Conservation (phyloP, 257 asterid species). For the Solanum sitiens region DNA sequence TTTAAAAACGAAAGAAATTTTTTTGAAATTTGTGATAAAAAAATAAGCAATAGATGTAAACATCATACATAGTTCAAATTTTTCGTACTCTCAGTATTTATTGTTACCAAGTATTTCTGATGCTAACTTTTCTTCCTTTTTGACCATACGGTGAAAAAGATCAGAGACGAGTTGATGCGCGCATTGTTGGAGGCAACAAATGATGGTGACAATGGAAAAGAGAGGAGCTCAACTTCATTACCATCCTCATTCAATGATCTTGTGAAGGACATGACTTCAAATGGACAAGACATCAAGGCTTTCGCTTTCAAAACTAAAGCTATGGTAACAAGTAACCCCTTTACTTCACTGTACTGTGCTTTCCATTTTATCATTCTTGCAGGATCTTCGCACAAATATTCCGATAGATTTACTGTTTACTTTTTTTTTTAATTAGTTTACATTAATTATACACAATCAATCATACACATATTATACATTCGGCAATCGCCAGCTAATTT, state of each 20-base stretch:
- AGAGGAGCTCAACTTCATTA: slow-evolving; percentile 20
- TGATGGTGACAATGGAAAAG: slow-evolving; percentile 22
- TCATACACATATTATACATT: not conserved
- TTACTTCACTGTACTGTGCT: not conserved
- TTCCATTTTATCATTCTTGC: not conserved
- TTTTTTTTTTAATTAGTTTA: not conserved
- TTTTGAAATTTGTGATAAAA: too few species aligned
- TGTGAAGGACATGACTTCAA: slow-evolving; percentile 57
- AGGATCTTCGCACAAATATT: not conserved
- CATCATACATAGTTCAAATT: not conserved
- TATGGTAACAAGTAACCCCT: slow-evolving; percentile 34
- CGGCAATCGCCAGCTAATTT: not conserved
- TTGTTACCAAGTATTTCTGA: not conserved
- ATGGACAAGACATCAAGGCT: slow-evolving; percentile 56
- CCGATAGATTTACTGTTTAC: not conserved
- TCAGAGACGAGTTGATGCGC: slow-evolving; percentile 85
- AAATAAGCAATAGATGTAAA: not conserved
- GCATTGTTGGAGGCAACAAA: slow-evolving; percentile 54
- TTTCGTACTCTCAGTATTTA: not conserved
- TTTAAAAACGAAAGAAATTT: not conserved
- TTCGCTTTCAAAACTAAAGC: slow-evolving; percentile 74
- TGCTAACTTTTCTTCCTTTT: not conserved
- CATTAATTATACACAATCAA: not conserved
- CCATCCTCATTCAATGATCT: slow-evolving; percentile 63
- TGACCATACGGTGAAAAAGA: slow-evolving; percentile 42